A percentile compares a stretch with the other conserved stretches of the same genome.
Conservation (phyloP, 2,329 filamentous ascomycete species). For the Biscogniauxia sp. region DNA sequence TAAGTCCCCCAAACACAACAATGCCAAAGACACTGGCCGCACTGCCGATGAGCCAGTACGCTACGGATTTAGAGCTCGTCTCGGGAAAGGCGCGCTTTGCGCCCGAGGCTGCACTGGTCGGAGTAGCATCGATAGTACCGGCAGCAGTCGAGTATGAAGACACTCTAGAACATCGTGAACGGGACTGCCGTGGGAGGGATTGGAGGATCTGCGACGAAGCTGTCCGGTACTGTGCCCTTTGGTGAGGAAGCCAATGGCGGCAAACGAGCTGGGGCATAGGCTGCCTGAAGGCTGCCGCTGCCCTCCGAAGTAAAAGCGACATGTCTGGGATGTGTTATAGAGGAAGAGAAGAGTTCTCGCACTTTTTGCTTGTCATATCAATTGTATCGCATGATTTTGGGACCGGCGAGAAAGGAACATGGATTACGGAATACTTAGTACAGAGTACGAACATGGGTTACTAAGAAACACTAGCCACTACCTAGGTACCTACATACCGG, state of each 20-base stretch:
- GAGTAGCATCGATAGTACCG: background rate
- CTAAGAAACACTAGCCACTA: no score
- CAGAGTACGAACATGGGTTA: no score
- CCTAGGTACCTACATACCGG: no score
- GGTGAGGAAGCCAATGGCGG: conserved; percentile 45
- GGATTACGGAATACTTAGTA: no score
- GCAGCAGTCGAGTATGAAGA: no score
- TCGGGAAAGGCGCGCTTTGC: conserved; percentile 49
- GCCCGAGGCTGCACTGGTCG: background rate
- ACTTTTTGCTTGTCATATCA: background rate
- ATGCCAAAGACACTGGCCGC: conserved; percentile 95
- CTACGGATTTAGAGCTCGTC: conserved; percentile 72
- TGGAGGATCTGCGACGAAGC: conserved; percentile 40
- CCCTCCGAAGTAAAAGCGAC: conserved; percentile 43
- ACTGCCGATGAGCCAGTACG: conserved; percentile 89
- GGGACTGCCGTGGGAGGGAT: conserved; percentile 20
- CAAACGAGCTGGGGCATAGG: conserved; percentile 43
- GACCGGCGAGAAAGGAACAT: background rate
- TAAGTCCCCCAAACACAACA: conserved; percentile 91
- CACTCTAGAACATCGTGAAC: conserved; percentile 8
- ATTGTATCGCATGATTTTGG: background rate
- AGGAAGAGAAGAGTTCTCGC: conserved; percentile 2
- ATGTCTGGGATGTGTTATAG: conserved; percentile 28
- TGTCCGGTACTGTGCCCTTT: conserved; percentile 19
- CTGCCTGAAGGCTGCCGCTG: conserved; percentile 38